A percentile compares a stretch with the other conserved stretches of the same genome.
phyloP scores from a whole-genome alignment of 2,329 filamentous ascomycete genomes.

The Penicillium oxalicum region DNA sequence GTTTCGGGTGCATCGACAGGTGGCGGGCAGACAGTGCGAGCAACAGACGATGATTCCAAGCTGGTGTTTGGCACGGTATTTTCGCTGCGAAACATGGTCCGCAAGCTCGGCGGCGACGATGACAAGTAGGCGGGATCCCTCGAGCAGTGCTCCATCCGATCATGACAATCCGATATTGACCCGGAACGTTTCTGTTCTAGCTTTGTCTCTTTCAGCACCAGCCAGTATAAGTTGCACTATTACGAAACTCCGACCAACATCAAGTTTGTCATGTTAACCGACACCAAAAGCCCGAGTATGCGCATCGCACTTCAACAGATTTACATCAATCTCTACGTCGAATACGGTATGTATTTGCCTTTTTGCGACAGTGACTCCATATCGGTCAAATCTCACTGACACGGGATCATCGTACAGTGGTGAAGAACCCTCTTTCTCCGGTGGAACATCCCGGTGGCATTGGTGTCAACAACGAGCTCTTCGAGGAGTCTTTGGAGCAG shows the following conservation, averaged over 20 bases:
- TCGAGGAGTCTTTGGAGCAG: constrained; percentile 53
- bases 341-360: constrained; percentile 60
- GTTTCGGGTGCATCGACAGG: constrained; percentile 26
- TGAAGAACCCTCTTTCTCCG: constrained; percentile 59
- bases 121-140: constrained; percentile 51
- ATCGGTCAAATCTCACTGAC: constrained; percentile 6
- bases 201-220: constrained; percentile 90
- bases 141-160: not conserved
- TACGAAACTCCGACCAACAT: constrained; percentile 96
- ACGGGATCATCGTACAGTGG: constrained; percentile 39
- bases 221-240: constrained; percentile 96
- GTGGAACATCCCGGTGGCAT: constrained; percentile 56
- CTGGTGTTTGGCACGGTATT: constrained; percentile 96
- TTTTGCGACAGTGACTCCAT: not conserved
- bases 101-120: constrained; percentile 87
- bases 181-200: constrained; percentile 38
- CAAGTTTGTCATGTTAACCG: constrained; percentile 95
- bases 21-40: constrained; percentile 40
- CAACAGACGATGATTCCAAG: constrained; percentile 79
- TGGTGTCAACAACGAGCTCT: constrained; percentile 60
- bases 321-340: constrained; percentile 95
- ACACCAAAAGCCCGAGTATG: constrained; percentile 83
- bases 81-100: constrained; percentile 91
- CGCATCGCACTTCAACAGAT: constrained; percentile 94
- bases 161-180: too few species aligned